A percentile compares a stretch with the other conserved stretches of the same genome.
phyloP scores from a whole-genome alignment of 2,329 filamentous ascomycete species.

The Hypoxylon sp. region DNA sequence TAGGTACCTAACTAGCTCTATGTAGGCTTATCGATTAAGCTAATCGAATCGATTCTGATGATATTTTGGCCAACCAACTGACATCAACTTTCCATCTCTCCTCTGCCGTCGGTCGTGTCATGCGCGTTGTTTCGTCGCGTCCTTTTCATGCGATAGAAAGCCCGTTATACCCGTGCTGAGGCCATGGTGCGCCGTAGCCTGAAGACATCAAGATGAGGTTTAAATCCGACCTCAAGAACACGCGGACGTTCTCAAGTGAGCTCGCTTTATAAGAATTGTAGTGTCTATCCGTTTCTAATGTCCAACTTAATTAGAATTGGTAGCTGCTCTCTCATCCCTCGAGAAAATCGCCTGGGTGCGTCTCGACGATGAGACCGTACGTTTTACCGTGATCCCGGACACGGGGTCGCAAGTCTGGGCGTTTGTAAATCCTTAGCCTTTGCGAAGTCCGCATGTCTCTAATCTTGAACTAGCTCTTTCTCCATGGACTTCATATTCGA shows the following conservation, averaged over 20 bases:
- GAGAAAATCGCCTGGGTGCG: conserved; percentile 93
- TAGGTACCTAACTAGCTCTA: conserved; percentile 13
- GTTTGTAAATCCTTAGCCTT: conserved; percentile 64
- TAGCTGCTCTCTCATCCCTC: conserved; percentile 73
- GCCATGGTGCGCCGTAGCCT: conserved; percentile 33
- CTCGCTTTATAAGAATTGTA: conserved; percentile 7
- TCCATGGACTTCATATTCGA: conserved; percentile 89
- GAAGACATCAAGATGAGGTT: conserved; percentile 69
- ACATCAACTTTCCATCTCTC: conserved; percentile 5
- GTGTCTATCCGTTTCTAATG: conserved; percentile 6
- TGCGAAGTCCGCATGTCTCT: conserved; percentile 44
- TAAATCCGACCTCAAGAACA: conserved; percentile 75
- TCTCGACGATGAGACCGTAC: conserved; percentile 86
- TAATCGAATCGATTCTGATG: conserved; percentile 9
- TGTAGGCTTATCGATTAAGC: conserved; percentile 39
- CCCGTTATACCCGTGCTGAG: conserved; percentile 32
- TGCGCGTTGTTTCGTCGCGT: conserved; percentile 32
- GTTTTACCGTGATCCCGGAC: conserved; percentile 96
- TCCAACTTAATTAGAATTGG: conserved; percentile 65
- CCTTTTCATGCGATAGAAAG: conserved; percentile 26
- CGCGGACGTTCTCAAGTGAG: conserved; percentile 75
- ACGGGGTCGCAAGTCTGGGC: conserved; percentile 97
- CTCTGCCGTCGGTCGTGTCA: conserved; percentile 9
- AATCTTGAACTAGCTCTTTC: conserved; percentile 62
- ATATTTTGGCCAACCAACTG: conserved; percentile 17